phyloP scores from a whole-genome alignment of 2,329 filamentous ascomycete genomes.

The Colletotrichum tropicale region DNA sequence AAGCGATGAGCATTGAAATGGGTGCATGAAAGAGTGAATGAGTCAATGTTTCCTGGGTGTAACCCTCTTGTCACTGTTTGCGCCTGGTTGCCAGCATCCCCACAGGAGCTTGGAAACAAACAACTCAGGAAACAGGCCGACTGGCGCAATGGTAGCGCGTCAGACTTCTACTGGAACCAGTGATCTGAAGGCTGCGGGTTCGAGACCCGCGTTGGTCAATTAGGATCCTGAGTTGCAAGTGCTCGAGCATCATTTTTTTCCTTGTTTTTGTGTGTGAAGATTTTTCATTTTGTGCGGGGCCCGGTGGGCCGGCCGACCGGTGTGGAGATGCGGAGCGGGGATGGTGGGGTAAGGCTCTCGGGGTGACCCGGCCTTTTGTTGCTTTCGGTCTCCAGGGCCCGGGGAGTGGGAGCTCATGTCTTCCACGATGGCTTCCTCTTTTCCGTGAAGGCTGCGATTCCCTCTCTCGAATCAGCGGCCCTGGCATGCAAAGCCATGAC shows the following conservation, averaged over 20 bases:
- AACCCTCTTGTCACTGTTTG: background rate
- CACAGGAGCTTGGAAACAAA: background rate
- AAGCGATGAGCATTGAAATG: fast-evolving
- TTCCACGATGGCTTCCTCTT: constrained; percentile 30
- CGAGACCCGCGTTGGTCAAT: constrained; percentile 17
- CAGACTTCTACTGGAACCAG: constrained; percentile 12
- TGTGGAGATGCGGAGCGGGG: background rate
- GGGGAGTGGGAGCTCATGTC: background rate
- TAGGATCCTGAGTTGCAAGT: background rate
- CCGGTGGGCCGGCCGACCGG: background rate
- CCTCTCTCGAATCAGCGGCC: constrained; percentile 30
- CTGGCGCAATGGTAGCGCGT: constrained; percentile 22
- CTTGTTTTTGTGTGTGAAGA: background rate
- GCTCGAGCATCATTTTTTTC: background rate
- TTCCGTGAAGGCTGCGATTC: constrained; percentile 28
- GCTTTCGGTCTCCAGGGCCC: background rate
- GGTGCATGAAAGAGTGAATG: background rate
- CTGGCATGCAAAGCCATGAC: constrained; percentile 34
- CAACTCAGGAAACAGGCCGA: background rate
- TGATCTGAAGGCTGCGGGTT: constrained; percentile 19
- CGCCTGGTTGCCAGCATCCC: background rate
- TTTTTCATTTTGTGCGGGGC: background rate
- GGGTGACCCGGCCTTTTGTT: background rate
- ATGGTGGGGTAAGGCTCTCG: background rate
- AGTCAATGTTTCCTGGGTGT: background rate